phyloP scores from a whole-genome alignment of 106 monocot genomes.

The Hemerocallis citrina region DNA sequence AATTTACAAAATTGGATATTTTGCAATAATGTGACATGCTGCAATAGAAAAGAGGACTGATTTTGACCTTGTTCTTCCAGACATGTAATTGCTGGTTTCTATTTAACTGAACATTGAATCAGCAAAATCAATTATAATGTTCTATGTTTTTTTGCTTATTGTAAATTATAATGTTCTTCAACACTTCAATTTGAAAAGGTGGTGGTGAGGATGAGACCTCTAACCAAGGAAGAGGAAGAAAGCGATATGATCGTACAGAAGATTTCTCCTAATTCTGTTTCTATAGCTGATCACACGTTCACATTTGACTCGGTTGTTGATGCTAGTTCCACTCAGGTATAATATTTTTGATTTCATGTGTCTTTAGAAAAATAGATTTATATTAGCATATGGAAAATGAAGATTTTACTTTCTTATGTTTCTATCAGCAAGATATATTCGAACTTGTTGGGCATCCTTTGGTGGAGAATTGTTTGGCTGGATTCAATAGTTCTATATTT shows the following conservation, averaged over 20 bases:
- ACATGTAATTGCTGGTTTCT: background rate
- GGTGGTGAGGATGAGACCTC: constrained; percentile 60
- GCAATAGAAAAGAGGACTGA: no score
- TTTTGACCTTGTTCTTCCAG: no score
- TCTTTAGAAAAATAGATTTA: no score
- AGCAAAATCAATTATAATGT: no score
- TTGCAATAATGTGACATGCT: no score
- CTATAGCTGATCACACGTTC: constrained; percentile 59
- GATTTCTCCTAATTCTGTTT: constrained; percentile 35
- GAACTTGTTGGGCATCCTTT: constrained; percentile 63
- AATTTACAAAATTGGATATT: no score
- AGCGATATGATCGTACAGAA: constrained; percentile 46
- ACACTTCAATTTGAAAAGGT: constrained; percentile 29
- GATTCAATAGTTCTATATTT: constrained; percentile 93
- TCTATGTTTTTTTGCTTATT: background rate
- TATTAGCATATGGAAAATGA: background rate
- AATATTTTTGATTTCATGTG: background rate
- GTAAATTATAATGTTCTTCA: background rate
- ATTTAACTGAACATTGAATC: background rate
- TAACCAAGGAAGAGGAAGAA: constrained; percentile 43
- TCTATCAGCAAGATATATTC: constrained; percentile 62
- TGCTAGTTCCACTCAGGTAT: constrained; percentile 55
- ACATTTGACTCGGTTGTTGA: constrained; percentile 79
- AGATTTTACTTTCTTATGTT: background rate
- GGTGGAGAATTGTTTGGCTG: constrained; percentile 89